A percentile compares a stretch with the other conserved stretches of the same genome.
phyloP scores from a whole-genome alignment of 202 grass and related monocot species.

The Hordeum pubiflorum region DNA sequence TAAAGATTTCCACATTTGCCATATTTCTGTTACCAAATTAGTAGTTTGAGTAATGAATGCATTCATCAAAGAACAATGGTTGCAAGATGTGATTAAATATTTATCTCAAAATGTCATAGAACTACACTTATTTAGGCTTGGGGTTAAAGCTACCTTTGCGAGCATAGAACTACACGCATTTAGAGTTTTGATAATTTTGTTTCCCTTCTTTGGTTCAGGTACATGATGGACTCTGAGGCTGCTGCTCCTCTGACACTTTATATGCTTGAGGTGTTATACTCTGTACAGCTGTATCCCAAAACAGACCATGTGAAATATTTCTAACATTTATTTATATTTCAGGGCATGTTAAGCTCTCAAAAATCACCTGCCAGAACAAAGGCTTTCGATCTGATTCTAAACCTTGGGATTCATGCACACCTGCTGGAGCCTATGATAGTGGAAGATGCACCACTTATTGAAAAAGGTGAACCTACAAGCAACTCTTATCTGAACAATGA shows the following conservation, averaged over 20 bases:
- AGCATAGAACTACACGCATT: background rate
- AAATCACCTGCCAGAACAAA: constrained; percentile 69
- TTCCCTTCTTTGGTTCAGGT: constrained; percentile 54
- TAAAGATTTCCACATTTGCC: background rate
- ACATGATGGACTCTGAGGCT: constrained; percentile 80
- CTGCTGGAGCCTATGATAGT: constrained; percentile 85
- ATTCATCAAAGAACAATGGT: background rate
- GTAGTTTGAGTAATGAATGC: background rate
- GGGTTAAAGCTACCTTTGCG: background rate
- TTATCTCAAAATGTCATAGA: background rate
- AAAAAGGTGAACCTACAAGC: constrained; percentile 44
- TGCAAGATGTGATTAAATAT: background rate
- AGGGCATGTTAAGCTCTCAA: constrained; percentile 90
- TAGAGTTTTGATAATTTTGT: background rate
- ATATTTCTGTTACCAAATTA: background rate
- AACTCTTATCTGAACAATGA: constrained; percentile 53
- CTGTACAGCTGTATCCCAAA: background rate
- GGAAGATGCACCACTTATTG: constrained; percentile 53
- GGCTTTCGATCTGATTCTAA: constrained; percentile 96
- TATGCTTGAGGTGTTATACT: constrained; percentile 82
- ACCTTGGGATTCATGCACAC: constrained; percentile 92
- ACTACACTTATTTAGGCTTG: background rate
- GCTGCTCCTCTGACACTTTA: constrained; percentile 91
- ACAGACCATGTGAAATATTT: constrained; percentile 16
- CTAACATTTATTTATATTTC: constrained; percentile 34